Evolutionary conservation across 805 yeast genomes (phyloP).

Genomic region (Pichia exigua): DNA sequence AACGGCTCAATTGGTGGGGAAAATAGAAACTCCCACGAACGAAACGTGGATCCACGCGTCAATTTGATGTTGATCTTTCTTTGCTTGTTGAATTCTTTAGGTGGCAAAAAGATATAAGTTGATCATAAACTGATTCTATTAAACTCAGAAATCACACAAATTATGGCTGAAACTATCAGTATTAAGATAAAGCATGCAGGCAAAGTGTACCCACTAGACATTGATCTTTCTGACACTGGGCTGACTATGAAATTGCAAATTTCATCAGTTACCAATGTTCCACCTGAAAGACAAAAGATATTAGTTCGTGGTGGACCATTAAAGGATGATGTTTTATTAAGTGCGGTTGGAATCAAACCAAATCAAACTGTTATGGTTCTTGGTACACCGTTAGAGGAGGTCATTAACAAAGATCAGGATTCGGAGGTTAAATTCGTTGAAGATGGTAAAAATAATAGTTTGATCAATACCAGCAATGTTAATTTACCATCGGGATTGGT

Average conservation of each 20-base stretch:
- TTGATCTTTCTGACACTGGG: conserved; percentile 51
- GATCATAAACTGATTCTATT: neutral
- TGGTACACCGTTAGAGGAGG: conserved; percentile 75
- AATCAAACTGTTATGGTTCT: conserved; percentile 75
- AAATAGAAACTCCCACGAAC: neutral
- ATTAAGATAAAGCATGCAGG: conserved; percentile 58
- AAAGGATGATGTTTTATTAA: conserved; percentile 52
- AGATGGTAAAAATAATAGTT: conserved; percentile 37
- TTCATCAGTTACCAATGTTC: conserved; percentile 67
- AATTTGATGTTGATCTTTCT: neutral
- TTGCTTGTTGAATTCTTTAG: neutral
- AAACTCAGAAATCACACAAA: neutral
- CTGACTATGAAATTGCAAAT: conserved; percentile 60
- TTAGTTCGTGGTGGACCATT: conserved; percentile 85
- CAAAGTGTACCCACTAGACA: conserved; percentile 49
- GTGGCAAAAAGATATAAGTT: neutral
- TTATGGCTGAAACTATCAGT: neutral
- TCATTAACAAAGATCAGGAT: conserved; percentile 38
- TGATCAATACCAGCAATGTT: conserved; percentile 15
- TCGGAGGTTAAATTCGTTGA: conserved; percentile 55
- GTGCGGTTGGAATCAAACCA: conserved; percentile 47
- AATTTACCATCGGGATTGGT: conserved; percentile 56
- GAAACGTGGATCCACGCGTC: neutral
- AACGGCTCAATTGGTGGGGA: neutral
- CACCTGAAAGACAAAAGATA: conserved; percentile 85